phyloP scores from a whole-genome alignment of 768 basidiomycete genomes.

The Hydnomerulius pinastri region DNA sequence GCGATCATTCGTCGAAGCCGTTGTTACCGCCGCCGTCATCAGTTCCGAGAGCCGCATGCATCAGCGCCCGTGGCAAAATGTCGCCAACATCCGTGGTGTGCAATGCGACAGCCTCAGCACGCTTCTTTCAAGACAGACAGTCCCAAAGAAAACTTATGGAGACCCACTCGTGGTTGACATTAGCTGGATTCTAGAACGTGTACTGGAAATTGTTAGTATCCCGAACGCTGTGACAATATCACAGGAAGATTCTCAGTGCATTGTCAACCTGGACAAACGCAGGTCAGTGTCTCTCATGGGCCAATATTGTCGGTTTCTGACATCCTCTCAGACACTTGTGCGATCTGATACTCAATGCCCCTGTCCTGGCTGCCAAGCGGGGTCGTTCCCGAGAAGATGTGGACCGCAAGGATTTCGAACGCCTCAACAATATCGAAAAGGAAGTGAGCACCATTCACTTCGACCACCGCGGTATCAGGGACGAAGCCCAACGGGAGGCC shows the following conservation, averaged over 20 bases:
- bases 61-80: constrained; percentile 74
- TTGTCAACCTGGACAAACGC: constrained; percentile 83
- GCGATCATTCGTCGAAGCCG: constrained; percentile 80
- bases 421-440: constrained; percentile 74
- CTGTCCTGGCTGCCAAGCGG: constrained; percentile 44
- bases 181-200: constrained; percentile 81
- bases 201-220: constrained; percentile 75
- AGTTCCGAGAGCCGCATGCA: constrained; percentile 82
- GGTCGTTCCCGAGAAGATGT: constrained; percentile 53
- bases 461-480: constrained; percentile 71
- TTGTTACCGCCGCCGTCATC: constrained; percentile 71
- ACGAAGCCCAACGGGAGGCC: constrained; percentile 72
- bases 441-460: constrained; percentile 63
- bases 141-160: constrained; percentile 44
- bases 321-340: constrained; percentile 56
- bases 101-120: constrained; percentile 61
- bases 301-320: constrained; percentile 11
- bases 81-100: constrained; percentile 63
- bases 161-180: constrained; percentile 70
- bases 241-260: constrained; percentile 52
- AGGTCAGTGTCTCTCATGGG: constrained; percentile 46
- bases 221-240: constrained; percentile 66
- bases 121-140: constrained; percentile 53
- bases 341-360: constrained; percentile 60
- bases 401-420: constrained; percentile 70